Evolutionary conservation across 2,329 filamentous ascomycete species (phyloP).

Genomic region (Penicillium sp.): DNA sequence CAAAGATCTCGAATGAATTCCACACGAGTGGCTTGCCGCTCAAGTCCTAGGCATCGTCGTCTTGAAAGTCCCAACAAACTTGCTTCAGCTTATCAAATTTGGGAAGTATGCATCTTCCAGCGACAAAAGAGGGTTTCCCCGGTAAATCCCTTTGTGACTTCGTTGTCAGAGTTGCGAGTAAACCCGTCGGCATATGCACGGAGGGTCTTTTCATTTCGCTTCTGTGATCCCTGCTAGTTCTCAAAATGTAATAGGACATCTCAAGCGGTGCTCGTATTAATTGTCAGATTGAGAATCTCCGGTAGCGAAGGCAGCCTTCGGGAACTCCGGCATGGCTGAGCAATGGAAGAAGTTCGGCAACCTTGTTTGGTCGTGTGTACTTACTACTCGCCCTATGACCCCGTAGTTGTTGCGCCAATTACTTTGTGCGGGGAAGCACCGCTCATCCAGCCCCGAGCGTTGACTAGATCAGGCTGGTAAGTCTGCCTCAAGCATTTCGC

Average conservation of each 20-base stretch:
- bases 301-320: not conserved
- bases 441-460: not conserved
- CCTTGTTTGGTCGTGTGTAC: not conserved
- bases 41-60: too few species aligned
- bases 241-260: not conserved
- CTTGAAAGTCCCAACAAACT: too few species aligned
- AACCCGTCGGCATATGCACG: not conserved
- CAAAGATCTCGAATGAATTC: too few species aligned
- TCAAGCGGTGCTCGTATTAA: not conserved
- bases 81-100: too few species aligned
- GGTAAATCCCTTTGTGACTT: not conserved
- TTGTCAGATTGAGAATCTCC: not conserved
- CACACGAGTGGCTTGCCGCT: too few species aligned
- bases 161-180: not conserved
- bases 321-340: not conserved
- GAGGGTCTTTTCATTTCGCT: not conserved
- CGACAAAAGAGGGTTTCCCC: not conserved
- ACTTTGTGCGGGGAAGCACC: not conserved
- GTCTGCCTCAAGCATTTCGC: not conserved
- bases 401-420: not conserved
- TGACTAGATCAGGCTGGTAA: not conserved
- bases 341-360: not conserved
- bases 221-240: not conserved
- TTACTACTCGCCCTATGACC: not conserved
- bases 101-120: not conserved